Percentiles rank a stretch among this genome's conserved stretches.
These are phyloP conservation scores for Calamus simplicifolius DNA, from an alignment of 176 grass and related monocot genomes.

Conservation along the genomic window DNA sequence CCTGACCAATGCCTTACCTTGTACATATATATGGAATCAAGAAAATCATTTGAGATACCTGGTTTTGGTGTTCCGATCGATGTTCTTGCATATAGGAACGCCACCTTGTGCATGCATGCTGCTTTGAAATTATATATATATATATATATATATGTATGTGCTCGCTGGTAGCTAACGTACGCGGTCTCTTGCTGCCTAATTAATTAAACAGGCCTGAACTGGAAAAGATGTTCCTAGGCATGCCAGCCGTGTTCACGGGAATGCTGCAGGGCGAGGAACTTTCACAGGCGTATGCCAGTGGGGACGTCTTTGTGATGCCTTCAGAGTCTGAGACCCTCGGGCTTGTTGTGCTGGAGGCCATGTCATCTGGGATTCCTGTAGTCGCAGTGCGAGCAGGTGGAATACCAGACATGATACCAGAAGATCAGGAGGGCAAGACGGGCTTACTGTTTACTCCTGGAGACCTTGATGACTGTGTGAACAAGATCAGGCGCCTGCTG, in stretches of 20 bases:
- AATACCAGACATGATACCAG: constrained; percentile 80
- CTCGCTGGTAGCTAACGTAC: too few relatives aligned
- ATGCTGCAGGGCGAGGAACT: constrained; percentile 95
- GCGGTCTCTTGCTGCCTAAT: constrained; percentile 7
- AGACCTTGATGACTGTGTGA: constrained; percentile 68
- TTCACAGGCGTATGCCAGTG: constrained; percentile 82
- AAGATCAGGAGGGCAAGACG: constrained; percentile 75
- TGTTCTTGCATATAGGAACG: too few relatives aligned
- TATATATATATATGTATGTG: too few relatives aligned
- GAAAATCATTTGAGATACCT: too few relatives aligned
- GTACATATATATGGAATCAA: too few relatives aligned
- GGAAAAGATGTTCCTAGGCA: constrained; percentile 81
- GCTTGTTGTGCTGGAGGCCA: constrained; percentile 92
- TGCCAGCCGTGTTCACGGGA: constrained; percentile 82
- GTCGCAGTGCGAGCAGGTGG: constrained; percentile 91
- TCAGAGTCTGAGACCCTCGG: constrained; percentile 98
- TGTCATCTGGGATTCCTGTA: constrained; percentile 85
- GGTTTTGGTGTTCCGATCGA: too few relatives aligned
- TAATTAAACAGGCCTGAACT: constrained; percentile 69
- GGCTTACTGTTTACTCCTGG: constrained; percentile 76
- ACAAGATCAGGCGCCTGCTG: constrained; percentile 63
- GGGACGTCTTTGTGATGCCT: constrained; percentile 86
- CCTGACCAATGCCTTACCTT: too few relatives aligned
- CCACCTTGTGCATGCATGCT: too few relatives aligned
- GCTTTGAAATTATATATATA: too few relatives aligned